phyloP scores from a whole-genome alignment of 2,329 filamentous ascomycete genomes.

The Bipolaris victoriae region DNA sequence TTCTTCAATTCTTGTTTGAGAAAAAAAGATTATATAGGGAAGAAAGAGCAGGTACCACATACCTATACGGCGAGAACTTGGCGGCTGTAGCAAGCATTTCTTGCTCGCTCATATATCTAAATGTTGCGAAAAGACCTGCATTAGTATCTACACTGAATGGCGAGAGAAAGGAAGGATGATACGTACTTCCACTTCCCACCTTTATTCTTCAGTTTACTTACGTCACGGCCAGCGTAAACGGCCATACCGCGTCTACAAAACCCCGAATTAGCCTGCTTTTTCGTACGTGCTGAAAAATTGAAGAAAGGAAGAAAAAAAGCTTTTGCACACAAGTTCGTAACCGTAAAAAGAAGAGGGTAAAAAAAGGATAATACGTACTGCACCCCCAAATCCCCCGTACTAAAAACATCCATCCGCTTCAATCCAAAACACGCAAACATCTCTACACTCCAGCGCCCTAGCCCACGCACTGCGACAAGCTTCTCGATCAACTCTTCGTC shows the following conservation, averaged over 20 bases:
- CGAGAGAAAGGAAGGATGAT: neutral
- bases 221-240: slow-evolving; percentile 79
- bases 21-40: neutral
- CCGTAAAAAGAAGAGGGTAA: neutral
- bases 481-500: slow-evolving; percentile 86
- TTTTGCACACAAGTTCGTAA: no score
- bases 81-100: slow-evolving; percentile 87
- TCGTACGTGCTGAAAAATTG: neutral
- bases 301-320: neutral
- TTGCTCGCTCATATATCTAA: slow-evolving; percentile 81
- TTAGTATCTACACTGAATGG: neutral
- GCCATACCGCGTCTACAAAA: slow-evolving; percentile 80
- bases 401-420: slow-evolving; percentile 93
- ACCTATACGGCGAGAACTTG: slow-evolving; percentile 81
- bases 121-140: neutral
- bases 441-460: slow-evolving; percentile 86
- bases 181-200: slow-evolving; percentile 83
- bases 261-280: neutral
- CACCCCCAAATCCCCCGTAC: slow-evolving; percentile 87
- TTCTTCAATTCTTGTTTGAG: neutral
- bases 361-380: slow-evolving; percentile 62
- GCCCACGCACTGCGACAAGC: slow-evolving; percentile 82
- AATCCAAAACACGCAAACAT: slow-evolving; percentile 96
- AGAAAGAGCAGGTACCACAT: slow-evolving; percentile 35
- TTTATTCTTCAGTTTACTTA: slow-evolving; percentile 78